Conservation (phyloP, 257 asterid genomes). For the Lycium ferocissimum region DNA sequence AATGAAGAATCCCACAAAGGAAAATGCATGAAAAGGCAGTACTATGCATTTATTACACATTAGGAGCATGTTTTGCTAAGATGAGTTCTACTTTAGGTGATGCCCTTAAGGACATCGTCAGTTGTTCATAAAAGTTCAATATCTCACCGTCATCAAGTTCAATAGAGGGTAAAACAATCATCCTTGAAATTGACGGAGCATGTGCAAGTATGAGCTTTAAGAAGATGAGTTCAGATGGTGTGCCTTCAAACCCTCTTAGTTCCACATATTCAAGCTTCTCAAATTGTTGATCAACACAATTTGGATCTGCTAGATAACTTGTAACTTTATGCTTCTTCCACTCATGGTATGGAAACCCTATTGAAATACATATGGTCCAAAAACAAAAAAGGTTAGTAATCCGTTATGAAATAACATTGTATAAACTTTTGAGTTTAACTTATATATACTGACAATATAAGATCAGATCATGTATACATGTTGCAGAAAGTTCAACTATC, state of each 20-base stretch:
- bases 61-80: background rate
- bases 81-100: too few relatives aligned
- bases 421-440: background rate
- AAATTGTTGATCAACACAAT: slow-evolving; percentile 17
- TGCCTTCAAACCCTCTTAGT: background rate
- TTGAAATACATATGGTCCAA: background rate
- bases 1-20: too few relatives aligned
- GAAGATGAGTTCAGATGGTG: background rate
- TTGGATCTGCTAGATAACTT: background rate
- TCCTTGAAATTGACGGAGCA: background rate
- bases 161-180: background rate
- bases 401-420: background rate
- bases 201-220: background rate
- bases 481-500: background rate
- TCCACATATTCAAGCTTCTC: slow-evolving; percentile 1
- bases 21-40: too few relatives aligned
- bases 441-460: background rate
- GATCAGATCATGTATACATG: background rate
- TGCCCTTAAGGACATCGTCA: too few relatives aligned
- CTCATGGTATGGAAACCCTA: background rate
- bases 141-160: background rate
- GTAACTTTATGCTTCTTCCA: background rate
- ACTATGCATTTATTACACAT: too few relatives aligned
- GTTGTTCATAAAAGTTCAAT: background rate
- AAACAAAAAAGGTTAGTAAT: background rate